phyloP scores from a whole-genome alignment of 805 yeast species.

The Pichia nanzhaoensis region DNA sequence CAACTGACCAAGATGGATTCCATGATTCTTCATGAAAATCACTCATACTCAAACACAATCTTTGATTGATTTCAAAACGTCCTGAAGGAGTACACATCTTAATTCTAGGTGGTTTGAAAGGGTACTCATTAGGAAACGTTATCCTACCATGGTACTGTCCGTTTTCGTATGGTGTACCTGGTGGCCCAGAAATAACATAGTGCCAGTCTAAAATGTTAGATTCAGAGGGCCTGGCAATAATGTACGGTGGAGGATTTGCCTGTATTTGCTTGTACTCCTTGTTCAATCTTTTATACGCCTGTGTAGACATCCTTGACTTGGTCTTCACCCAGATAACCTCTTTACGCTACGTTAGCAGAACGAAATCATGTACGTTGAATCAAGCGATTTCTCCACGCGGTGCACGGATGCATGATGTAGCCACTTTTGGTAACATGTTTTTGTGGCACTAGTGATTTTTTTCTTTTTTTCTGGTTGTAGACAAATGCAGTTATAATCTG shows the following conservation, averaged over 20 bases:
- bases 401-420: neutral
- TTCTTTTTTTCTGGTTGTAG: neutral
- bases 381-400: constrained; percentile 6
- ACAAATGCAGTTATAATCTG: constrained; percentile 1
- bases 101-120: constrained; percentile 87
- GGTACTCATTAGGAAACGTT: constrained; percentile 77
- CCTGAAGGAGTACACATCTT: constrained; percentile 89
- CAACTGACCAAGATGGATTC: constrained; percentile 96
- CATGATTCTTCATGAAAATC: constrained; percentile 92
- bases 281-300: constrained; percentile 43
- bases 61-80: constrained; percentile 69
- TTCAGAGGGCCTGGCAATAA: constrained; percentile 82
- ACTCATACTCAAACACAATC: constrained; percentile 86
- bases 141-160: constrained; percentile 92
- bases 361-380: too few species aligned
- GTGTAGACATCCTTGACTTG: constrained; percentile 24
- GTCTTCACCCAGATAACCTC: too few species aligned
- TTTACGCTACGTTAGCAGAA: too few species aligned
- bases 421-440: neutral
- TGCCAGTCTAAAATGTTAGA: constrained; percentile 90
- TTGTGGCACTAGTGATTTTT: constrained; percentile 2
- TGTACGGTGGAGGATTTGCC: constrained; percentile 78
- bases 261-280: constrained; percentile 76
- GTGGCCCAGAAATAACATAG: constrained; percentile 87
- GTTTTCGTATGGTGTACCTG: constrained; percentile 74